Evolutionary conservation across 2,329 filamentous ascomycete species (phyloP), one percentile per base, ranked within the genome.

Genomic region (Fusarium bulbicola): DNA sequence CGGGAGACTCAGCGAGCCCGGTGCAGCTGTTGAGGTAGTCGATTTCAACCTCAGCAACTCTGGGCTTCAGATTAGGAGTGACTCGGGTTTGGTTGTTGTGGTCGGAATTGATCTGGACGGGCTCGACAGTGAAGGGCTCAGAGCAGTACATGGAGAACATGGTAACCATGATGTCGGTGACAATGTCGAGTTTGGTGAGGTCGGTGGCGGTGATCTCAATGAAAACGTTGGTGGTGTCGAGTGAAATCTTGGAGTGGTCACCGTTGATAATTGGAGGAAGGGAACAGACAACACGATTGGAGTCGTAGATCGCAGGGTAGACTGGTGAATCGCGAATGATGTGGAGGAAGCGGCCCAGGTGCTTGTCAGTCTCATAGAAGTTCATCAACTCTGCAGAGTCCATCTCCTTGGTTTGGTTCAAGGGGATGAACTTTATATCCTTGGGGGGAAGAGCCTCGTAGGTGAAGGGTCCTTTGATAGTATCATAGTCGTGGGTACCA

Each of bases 251-350:
- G 79, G 95, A 98, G 84, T 96, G 95, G 79, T 99, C 90, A 78
- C 95, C 91, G 85, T 99, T 99, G 87, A 99, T 99, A 78, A 99
- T 98, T 24, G 96, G 96, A 3, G 96, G 96, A 78, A 99, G 88
- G 13, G 95, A 98, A 84, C 96, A 95, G 40, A 99, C 95, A 49
- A 90, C 90, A 47, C 91, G 89, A 80, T 97, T 93, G 59, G 94
- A 90, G 81, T 99, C 96, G 82, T 95, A 95, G 80, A 99, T 97
- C 79, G 97, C 95, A 28, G 96, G 96, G 82, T 99, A 99, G 47
- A 97, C 92, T 10, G 95, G 94, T 54, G 93, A 93, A 83, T 98
- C 95, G 72, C 92, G 91, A 81, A 99, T 97, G 78, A 99, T 99
- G 84, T 95, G 94, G 49, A 99, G 89, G 84, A 92, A 99, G 78